phyloP scores from a whole-genome alignment of 331 rosid genomes.

The Stylosanthes scabra region DNA sequence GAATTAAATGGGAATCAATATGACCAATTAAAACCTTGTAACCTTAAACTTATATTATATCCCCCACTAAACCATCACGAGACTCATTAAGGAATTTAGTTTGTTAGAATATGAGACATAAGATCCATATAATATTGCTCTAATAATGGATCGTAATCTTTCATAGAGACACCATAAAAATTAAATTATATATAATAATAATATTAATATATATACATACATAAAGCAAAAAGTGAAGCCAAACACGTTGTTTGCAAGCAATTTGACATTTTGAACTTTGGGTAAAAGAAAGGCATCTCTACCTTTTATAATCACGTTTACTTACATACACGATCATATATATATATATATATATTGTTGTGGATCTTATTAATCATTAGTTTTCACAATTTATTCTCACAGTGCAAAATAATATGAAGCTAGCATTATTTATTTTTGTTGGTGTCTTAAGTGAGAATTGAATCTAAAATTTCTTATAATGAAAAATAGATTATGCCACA shows the following conservation, averaged over 20 bases:
- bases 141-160: not conserved
- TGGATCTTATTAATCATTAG: no score
- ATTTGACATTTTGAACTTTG: slow-evolving; percentile 22
- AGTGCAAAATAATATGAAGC: no score
- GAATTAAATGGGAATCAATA: slow-evolving; percentile 4
- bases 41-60: slow-evolving; percentile 6
- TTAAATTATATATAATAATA: not conserved
- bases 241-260: slow-evolving; percentile 41
- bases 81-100: not conserved
- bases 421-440: no score
- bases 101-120: slow-evolving; percentile 16
- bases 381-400: no score
- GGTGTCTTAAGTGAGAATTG: no score
- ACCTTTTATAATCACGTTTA: slow-evolving; percentile 32
- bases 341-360: not conserved
- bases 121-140: slow-evolving; percentile 37
- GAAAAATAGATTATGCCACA: no score
- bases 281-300: slow-evolving; percentile 14
- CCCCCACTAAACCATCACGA: slow-evolving; percentile 35
- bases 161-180: slow-evolving; percentile 11
- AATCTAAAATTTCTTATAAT: no score
- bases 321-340: not conserved
- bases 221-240: slow-evolving; percentile 12
- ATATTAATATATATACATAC: not conserved
- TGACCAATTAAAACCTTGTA: slow-evolving; percentile 8